These are phyloP conservation scores for Marsdenia floribunda DNA, from an alignment of 257 asterid genomes.

Conservation along the genomic window DNA sequence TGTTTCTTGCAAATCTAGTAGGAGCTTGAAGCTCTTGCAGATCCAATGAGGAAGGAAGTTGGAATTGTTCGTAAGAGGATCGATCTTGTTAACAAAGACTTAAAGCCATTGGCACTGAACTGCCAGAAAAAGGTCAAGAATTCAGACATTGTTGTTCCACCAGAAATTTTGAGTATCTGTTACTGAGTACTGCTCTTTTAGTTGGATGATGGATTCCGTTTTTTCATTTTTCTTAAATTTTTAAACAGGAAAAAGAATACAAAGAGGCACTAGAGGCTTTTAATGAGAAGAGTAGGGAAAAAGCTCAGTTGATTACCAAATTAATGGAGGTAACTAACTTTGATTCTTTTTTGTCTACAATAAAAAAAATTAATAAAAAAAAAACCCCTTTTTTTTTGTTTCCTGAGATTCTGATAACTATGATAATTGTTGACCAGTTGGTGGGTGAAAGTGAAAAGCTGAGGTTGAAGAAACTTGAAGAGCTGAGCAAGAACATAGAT, in stretches of 20 bases:
- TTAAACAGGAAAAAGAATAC: slow-evolving; percentile 70
- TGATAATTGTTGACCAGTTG: slow-evolving; percentile 39
- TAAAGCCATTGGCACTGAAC: slow-evolving; percentile 56
- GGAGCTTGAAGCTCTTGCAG: slow-evolving; percentile 76
- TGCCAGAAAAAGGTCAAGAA: slow-evolving; percentile 64
- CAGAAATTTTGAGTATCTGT: background rate
- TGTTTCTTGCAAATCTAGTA: slow-evolving; percentile 33
- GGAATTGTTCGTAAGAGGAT: slow-evolving; percentile 54
- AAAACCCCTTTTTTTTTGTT: background rate
- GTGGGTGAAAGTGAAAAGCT: slow-evolving; percentile 78
- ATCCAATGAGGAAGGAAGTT: slow-evolving; percentile 83
- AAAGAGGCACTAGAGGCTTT: slow-evolving; percentile 71
- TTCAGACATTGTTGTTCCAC: background rate
- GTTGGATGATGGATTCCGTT: background rate
- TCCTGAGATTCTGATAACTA: background rate
- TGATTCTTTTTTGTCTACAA: background rate
- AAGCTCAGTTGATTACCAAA: slow-evolving; percentile 62
- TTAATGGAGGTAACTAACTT: slow-evolving; percentile 60
- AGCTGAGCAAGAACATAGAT: slow-evolving; percentile 73
- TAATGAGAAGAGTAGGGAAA: slow-evolving; percentile 77
- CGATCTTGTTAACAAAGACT: slow-evolving; percentile 56
- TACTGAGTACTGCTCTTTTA: background rate
- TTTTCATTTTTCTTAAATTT: background rate
- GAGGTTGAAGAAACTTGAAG: slow-evolving; percentile 83
- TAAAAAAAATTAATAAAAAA: too few relatives aligned